Conservation (phyloP, 73 alveolate species). For the Symbiodinium natans region DNA sequence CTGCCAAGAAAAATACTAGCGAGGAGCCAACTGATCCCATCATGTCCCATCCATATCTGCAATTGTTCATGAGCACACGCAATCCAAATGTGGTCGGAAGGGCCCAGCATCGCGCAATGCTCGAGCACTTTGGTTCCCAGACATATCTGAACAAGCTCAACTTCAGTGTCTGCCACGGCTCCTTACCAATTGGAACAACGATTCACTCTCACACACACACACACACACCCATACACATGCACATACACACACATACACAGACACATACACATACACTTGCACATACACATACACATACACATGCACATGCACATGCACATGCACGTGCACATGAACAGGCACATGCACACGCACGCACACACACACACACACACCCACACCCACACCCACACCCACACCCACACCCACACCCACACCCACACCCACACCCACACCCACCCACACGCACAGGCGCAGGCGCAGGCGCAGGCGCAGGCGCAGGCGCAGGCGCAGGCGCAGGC, state of each 20-base stretch:
- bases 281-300: too few relatives aligned
- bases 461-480: too few relatives aligned
- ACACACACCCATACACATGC: not conserved
- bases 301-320: too few relatives aligned
- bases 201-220: not conserved
- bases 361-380: not conserved
- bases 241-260: too few relatives aligned
- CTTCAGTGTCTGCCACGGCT: not conserved
- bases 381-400: not conserved
- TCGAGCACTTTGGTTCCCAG: not conserved
- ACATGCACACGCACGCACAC: not conserved
- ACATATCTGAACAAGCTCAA: not conserved
- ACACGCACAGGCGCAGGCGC: too few relatives aligned
- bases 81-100: too few relatives aligned
- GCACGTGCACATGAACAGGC: not conserved
- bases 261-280: not conserved
- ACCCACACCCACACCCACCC: too few relatives aligned
- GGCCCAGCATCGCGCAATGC: conserved; percentile 7
- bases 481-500: not conserved
- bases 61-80: too few relatives aligned
- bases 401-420: not conserved
- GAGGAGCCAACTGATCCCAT: too few relatives aligned
- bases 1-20: too few relatives aligned
- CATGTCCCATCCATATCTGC: too few relatives aligned
- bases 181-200: not conserved